Percentiles rank a stretch among this genome's conserved stretches.
These are phyloP conservation scores for Oryza longistaminata DNA, from an alignment of 176 grass and related monocot genomes.

Conservation along the genomic window DNA sequence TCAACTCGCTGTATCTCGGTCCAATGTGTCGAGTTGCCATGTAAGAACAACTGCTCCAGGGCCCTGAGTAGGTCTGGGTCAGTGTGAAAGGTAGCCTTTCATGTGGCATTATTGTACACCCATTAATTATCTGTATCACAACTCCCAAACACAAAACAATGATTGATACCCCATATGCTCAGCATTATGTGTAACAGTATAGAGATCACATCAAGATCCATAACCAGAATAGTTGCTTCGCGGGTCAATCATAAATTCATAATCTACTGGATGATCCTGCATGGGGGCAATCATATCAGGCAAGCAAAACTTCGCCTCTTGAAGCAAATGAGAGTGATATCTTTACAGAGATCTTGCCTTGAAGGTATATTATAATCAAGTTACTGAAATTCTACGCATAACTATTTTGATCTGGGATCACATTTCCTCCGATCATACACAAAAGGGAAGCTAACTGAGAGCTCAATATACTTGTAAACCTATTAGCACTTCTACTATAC, in stretches of 20 bases:
- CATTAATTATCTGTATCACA: slow-evolving; percentile 32
- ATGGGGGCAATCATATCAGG: background rate
- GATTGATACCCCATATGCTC: slow-evolving; percentile 15
- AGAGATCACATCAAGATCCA: slow-evolving; percentile 33
- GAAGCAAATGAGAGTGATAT: background rate
- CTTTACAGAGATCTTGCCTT: background rate
- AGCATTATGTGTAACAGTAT: slow-evolving; percentile 23
- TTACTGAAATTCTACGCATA: background rate
- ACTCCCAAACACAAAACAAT: slow-evolving; percentile 12
- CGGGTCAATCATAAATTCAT: background rate
- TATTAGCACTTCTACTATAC: slow-evolving; percentile 66
- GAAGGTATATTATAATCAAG: background rate
- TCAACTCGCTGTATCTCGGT: background rate
- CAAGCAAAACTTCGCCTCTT: background rate
- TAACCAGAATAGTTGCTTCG: background rate
- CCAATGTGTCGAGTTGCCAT: slow-evolving; percentile 4
- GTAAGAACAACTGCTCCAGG: slow-evolving; percentile 20
- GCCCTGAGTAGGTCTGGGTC: background rate
- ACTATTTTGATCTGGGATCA: slow-evolving; percentile 1
- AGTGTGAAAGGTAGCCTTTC: slow-evolving; percentile 13
- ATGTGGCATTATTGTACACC: slow-evolving; percentile 39
- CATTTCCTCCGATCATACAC: slow-evolving; percentile 36
- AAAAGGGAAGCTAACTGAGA: slow-evolving; percentile 28
- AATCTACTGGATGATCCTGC: background rate
- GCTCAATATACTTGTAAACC: slow-evolving; percentile 57